Percentiles rank a stretch among this genome's conserved stretches.
phyloP scores from a whole-genome alignment of 2,329 filamentous ascomycete species.

The Cyclaneusma minus region DNA sequence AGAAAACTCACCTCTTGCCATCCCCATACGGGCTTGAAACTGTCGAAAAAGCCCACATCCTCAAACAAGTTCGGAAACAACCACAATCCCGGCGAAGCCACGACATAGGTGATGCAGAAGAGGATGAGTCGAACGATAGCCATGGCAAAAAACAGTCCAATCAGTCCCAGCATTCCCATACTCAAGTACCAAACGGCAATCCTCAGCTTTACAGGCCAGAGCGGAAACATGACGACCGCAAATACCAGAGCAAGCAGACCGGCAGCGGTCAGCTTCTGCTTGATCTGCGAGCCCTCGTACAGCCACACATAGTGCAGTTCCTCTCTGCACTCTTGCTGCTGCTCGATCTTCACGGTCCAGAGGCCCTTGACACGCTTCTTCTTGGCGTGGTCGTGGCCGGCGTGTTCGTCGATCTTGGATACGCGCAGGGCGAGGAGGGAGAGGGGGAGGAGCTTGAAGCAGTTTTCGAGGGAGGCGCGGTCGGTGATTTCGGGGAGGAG shows the following conservation, averaged over 20 bases:
- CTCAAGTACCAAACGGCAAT: conserved; percentile 95
- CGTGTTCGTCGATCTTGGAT: conserved; percentile 62
- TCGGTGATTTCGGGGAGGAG: conserved; percentile 79
- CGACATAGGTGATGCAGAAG: conserved; percentile 85
- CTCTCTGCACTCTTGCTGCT: conserved; percentile 78
- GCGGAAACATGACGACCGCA: conserved; percentile 80
- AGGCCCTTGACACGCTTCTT: conserved; percentile 86
- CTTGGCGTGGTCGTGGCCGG: conserved; percentile 57
- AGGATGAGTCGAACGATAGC: conserved; percentile 91
- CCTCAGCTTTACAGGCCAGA: conserved; percentile 85
- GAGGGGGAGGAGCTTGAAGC: conserved; percentile 87
- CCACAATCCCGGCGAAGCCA: conserved; percentile 79
- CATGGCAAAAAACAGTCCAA: conserved; percentile 94
- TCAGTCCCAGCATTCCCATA: conserved; percentile 78
- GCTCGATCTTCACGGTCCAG: conserved; percentile 91
- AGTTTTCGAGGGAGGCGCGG: conserved; percentile 76
- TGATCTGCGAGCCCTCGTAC: conserved; percentile 87
- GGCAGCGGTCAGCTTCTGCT: conserved; percentile 79
- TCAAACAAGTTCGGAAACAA: conserved; percentile 96
- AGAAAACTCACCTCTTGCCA: conserved; percentile 73
- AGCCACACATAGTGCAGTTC: conserved; percentile 95
- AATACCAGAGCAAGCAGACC: conserved; percentile 76
- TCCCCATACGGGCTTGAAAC: conserved; percentile 89
- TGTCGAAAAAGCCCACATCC: conserved; percentile 96
- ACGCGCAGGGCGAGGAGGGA: conserved; percentile 89